Percentiles rank a stretch among this genome's conserved stretches.
Conservation (phyloP, 768 basidiomycete species). For the Rhodotorula paludigena region DNA sequence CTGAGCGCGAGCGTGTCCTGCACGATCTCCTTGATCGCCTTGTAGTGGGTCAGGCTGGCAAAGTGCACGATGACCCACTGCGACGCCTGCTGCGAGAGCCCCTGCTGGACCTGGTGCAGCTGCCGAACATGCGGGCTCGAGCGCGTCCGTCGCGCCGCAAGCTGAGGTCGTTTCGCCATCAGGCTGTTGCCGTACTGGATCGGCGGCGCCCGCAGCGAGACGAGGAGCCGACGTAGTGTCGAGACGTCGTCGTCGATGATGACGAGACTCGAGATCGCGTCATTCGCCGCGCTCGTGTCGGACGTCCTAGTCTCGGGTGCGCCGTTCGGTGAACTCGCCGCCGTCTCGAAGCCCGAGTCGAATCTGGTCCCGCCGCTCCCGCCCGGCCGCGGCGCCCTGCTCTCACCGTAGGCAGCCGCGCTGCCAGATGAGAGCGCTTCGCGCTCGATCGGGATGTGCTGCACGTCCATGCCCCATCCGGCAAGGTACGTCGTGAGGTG, state of each 20-base stretch:
- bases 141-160: conserved; percentile 48
- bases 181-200: conserved; percentile 34
- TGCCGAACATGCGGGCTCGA: conserved; percentile 76
- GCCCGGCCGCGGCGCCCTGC: background rate
- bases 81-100: conserved; percentile 5
- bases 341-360: conserved; percentile 41
- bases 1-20: conserved; percentile 59
- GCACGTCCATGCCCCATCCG: conserved; percentile 91
- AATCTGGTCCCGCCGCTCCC: conserved; percentile 11
- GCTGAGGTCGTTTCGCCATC: conserved; percentile 39
- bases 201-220: conserved; percentile 53
- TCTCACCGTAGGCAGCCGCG: background rate
- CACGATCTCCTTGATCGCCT: conserved; percentile 75
- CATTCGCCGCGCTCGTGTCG: background rate
- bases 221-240: conserved; percentile 69
- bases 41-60: conserved; percentile 84
- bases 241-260: conserved; percentile 89
- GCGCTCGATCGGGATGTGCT: conserved; percentile 54
- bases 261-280: conserved; percentile 54
- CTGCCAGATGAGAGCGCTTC: conserved; percentile 9
- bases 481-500: conserved; percentile 89
- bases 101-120: conserved; percentile 22
- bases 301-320: background rate
- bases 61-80: conserved; percentile 72
- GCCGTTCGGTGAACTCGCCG: conserved; percentile 1